phyloP scores from a whole-genome alignment of 192 early-diverging fungal genomes.

The Thamnidium elegans region DNA sequence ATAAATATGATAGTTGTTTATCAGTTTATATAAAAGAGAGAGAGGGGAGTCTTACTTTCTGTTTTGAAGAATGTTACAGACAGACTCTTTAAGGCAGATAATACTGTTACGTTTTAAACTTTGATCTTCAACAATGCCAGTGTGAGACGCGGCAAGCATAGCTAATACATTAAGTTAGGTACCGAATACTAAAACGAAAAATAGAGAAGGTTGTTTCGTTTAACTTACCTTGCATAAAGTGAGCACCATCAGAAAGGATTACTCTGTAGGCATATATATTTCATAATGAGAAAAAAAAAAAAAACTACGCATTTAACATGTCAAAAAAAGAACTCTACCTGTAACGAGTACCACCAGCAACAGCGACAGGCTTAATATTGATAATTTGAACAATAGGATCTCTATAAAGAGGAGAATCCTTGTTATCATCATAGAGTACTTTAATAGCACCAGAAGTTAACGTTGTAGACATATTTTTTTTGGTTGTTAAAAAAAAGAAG shows the following conservation, averaged over 20 bases:
- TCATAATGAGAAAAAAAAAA: not conserved
- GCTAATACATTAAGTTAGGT: slow-evolving; percentile 33
- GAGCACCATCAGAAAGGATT: slow-evolving; percentile 62
- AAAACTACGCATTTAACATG: not conserved
- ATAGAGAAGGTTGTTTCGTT: not conserved
- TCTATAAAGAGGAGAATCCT: not conserved
- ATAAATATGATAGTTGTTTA: not conserved
- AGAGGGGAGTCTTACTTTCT: slow-evolving; percentile 40
- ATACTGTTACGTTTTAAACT: slow-evolving; percentile 51
- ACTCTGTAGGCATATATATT: slow-evolving; percentile 35
- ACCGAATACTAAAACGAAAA: not conserved
- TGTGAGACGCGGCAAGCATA: slow-evolving; percentile 60
- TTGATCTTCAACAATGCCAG: slow-evolving; percentile 41
- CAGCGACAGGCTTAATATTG: slow-evolving; percentile 37
- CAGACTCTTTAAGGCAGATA: slow-evolving; percentile 45
- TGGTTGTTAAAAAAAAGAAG: not conserved
- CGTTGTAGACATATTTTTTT: not conserved
- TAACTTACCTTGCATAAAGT: slow-evolving; percentile 63
- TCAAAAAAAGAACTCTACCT: slow-evolving; percentile 29
- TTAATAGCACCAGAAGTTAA: slow-evolving; percentile 35
- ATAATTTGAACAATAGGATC: slow-evolving; percentile 43
- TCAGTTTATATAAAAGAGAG: not conserved
- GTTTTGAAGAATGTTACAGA: slow-evolving; percentile 46
- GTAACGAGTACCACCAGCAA: slow-evolving; percentile 27
- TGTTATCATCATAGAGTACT: slow-evolving; percentile 37